These are phyloP conservation scores for Lablab purpureus DNA, from an alignment of 306 rosid species.

Conservation along the genomic window DNA sequence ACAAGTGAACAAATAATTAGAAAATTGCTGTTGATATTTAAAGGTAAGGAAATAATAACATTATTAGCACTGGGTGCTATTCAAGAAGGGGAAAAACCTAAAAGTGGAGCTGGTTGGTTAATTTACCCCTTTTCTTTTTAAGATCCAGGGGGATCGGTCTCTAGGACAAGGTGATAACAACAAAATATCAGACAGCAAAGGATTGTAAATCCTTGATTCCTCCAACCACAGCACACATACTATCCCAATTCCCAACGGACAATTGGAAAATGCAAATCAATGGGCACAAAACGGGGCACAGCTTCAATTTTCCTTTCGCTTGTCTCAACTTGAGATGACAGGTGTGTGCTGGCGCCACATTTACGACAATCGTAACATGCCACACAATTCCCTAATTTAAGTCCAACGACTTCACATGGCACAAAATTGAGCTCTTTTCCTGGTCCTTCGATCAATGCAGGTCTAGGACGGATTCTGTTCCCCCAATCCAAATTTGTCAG, in stretches of 20 bases:
- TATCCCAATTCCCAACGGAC: slow-evolving; percentile 11
- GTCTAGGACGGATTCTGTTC: slow-evolving; percentile 11
- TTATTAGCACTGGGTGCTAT: slow-evolving; percentile 4
- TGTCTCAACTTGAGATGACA: slow-evolving; percentile 35
- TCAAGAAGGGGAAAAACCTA: not conserved
- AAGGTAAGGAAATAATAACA: not conserved
- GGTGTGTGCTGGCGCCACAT: slow-evolving; percentile 10
- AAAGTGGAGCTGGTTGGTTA: not conserved
- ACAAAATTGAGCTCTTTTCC: not conserved
- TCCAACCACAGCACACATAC: slow-evolving; percentile 4
- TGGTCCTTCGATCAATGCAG: slow-evolving; percentile 30
- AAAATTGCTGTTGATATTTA: not conserved
- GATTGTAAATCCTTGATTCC: slow-evolving; percentile 18
- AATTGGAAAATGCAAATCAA: slow-evolving; percentile 29
- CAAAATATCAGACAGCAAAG: slow-evolving; percentile 11
- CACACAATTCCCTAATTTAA: not conserved
- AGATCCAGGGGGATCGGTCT: slow-evolving; percentile 7
- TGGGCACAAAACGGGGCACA: not conserved
- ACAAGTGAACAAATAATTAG: not conserved
- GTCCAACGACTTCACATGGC: not conserved
- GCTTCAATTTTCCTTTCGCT: slow-evolving; percentile 36
- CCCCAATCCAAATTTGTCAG: slow-evolving; percentile 30
- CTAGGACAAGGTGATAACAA: slow-evolving; percentile 39
- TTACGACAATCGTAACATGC: slow-evolving; percentile 33
- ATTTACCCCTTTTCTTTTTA: not conserved